These are phyloP conservation scores for Daldinia loculata DNA, from an alignment of 495 filamentous ascomycete species.

Conservation along the genomic window DNA sequence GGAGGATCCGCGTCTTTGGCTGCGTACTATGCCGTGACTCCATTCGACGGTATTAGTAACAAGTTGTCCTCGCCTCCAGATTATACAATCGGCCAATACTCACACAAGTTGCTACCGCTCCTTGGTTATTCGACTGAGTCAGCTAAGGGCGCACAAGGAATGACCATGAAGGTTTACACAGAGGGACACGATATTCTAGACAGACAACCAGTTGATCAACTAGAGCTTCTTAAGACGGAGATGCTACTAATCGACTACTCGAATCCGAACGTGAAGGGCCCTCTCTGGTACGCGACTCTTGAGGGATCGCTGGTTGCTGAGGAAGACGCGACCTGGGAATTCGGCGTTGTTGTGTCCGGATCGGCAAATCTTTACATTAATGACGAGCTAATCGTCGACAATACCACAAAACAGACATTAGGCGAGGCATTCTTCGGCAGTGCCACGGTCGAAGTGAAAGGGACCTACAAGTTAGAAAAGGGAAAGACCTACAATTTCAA, in stretches of 20 bases:
- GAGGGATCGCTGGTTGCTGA: conserved; percentile 68
- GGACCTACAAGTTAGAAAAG: conserved; percentile 63
- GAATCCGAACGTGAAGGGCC: conserved; percentile 62
- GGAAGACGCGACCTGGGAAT: conserved; percentile 58
- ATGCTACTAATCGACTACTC: conserved; percentile 71
- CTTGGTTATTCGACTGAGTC: conserved; percentile 62
- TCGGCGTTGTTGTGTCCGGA: conserved; percentile 74
- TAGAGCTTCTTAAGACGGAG: conserved; percentile 62
- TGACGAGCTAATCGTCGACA: conserved; percentile 72
- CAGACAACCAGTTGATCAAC: conserved; percentile 62
- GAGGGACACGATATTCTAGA: conserved; percentile 57
- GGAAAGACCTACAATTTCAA: conserved; percentile 68
- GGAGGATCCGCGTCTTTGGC: conserved; percentile 74
- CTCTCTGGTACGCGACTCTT: conserved; percentile 68
- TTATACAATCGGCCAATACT: conserved; percentile 65
- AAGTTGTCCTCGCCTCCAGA: conserved; percentile 55
- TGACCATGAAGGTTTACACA: conserved; percentile 68
- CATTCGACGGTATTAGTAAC: conserved; percentile 70
- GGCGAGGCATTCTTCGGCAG: conserved; percentile 69
- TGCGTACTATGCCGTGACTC: conserved; percentile 73
- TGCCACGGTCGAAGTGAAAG: conserved; percentile 68
- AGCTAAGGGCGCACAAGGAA: conserved; percentile 58
- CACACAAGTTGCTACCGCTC: conserved; percentile 67
- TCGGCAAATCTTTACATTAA: conserved; percentile 72
- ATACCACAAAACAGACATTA: conserved; percentile 66